Percentiles rank a stretch among this genome's conserved stretches.
These are phyloP conservation scores for Erythrophleum ivorense DNA, from an alignment of 331 rosid species.

Conservation along the genomic window DNA sequence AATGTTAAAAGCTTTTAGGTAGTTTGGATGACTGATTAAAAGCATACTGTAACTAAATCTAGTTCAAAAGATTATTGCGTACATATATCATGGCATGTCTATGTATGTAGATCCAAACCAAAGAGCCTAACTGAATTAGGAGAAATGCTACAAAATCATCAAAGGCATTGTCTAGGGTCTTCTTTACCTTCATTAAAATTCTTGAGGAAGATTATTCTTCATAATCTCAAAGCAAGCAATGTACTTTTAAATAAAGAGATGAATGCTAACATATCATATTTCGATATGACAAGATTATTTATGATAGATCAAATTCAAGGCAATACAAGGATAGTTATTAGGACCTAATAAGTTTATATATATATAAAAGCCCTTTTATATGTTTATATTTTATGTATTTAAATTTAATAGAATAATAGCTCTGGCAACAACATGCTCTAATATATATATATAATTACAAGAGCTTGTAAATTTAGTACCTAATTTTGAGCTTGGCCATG, in stretches of 20 bases:
- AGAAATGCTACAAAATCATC: neutral
- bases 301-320: neutral
- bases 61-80: neutral
- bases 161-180: neutral
- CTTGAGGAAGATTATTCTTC: neutral
- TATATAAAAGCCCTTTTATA: too few species aligned
- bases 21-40: too few species aligned
- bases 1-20: too few species aligned
- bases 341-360: slow-evolving; percentile 6
- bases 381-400: too few species aligned
- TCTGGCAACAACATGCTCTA: too few species aligned
- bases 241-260: neutral
- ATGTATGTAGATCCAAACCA: neutral
- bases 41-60: neutral
- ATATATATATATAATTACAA: too few species aligned
- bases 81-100: neutral
- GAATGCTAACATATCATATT: slow-evolving; percentile 4
- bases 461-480: too few species aligned
- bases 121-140: neutral
- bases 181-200: neutral
- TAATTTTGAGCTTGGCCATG: neutral
- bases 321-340: neutral
- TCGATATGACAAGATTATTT: neutral
- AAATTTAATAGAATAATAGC: too few species aligned
- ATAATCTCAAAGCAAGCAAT: neutral